Evolutionary conservation across 306 rosid genomes (phyloP).

Genomic region (Trichosanthes cucumerina): DNA sequence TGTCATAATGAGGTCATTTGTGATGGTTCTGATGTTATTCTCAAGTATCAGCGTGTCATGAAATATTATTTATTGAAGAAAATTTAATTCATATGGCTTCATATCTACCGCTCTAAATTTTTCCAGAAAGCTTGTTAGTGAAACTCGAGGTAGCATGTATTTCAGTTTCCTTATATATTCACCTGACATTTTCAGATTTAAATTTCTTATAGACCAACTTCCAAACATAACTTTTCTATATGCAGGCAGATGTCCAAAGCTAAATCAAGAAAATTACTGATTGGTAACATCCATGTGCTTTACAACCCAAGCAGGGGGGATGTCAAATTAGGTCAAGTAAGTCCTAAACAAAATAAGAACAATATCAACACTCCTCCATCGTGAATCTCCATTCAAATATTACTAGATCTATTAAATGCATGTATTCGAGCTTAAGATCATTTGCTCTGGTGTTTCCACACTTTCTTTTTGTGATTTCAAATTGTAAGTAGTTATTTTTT

Average conservation of each 20-base stretch:
- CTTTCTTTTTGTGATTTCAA: not conserved
- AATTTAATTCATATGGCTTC: not conserved
- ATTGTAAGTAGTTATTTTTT: not conserved
- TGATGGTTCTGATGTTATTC: not conserved
- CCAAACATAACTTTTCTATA: slow-evolving; percentile 39
- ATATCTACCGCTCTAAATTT: not conserved
- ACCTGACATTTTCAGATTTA: not conserved
- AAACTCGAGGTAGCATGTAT: not conserved
- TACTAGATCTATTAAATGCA: not conserved
- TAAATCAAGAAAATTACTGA: slow-evolving; percentile 50
- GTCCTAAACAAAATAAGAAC: not conserved
- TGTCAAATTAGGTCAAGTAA: slow-evolving; percentile 83
- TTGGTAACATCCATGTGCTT: slow-evolving; percentile 83
- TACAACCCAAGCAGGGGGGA: slow-evolving; percentile 83
- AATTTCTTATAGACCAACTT: slow-evolving; percentile 14
- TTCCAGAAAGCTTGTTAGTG: not conserved
- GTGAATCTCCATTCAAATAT: not conserved
- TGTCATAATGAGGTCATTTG: not conserved
- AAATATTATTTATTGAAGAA: not conserved
- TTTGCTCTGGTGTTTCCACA: not conserved
- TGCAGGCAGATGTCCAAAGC: slow-evolving; percentile 75
- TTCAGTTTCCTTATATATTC: not conserved
- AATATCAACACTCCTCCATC: not conserved
- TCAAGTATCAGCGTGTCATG: not conserved
- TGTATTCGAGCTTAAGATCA: not conserved